These are phyloP conservation scores for Aspergillus udagawae DNA, from an alignment of 2,329 filamentous ascomycete genomes.

Conservation along the genomic window DNA sequence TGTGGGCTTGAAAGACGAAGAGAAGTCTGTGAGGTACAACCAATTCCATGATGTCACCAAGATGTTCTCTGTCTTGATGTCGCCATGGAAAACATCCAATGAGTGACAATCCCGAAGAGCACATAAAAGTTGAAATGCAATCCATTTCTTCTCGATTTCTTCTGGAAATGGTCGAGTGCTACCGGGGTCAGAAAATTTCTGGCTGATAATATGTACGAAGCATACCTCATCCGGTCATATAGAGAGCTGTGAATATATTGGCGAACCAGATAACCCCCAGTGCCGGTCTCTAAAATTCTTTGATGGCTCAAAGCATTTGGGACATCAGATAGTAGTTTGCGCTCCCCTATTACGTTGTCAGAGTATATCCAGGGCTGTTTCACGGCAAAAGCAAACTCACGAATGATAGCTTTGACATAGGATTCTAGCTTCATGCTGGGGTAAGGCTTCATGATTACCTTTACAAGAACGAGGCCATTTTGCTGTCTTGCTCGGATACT, in stretches of 20 bases:
- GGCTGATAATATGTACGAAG: background rate
- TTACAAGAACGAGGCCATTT: slow-evolving; percentile 88
- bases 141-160: slow-evolving; percentile 98
- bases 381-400: slow-evolving; percentile 47
- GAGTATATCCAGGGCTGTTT: background rate
- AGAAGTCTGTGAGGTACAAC: slow-evolving; percentile 97
- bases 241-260: slow-evolving; percentile 96
- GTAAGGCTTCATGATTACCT: slow-evolving; percentile 91
- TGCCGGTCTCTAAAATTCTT: slow-evolving; percentile 84
- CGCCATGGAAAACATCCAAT: slow-evolving; percentile 86
- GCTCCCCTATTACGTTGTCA: slow-evolving; percentile 59
- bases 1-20: slow-evolving; percentile 89
- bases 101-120: slow-evolving; percentile 88
- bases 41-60: slow-evolving; percentile 99
- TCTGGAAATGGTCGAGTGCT: slow-evolving; percentile 95
- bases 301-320: slow-evolving; percentile 91
- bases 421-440: slow-evolving; percentile 72
- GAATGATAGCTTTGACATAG: slow-evolving; percentile 72
- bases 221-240: slow-evolving; percentile 78
- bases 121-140: slow-evolving; percentile 91
- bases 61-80: slow-evolving; percentile 97
- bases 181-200: slow-evolving; percentile 21
- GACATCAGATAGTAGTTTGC: slow-evolving; percentile 72
- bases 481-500: slow-evolving; percentile 86
- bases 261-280: slow-evolving; percentile 85